Evolutionary conservation across 2,329 filamentous ascomycete genomes (phyloP).

Genomic region (Clarireedia homoeocarpa): DNA sequence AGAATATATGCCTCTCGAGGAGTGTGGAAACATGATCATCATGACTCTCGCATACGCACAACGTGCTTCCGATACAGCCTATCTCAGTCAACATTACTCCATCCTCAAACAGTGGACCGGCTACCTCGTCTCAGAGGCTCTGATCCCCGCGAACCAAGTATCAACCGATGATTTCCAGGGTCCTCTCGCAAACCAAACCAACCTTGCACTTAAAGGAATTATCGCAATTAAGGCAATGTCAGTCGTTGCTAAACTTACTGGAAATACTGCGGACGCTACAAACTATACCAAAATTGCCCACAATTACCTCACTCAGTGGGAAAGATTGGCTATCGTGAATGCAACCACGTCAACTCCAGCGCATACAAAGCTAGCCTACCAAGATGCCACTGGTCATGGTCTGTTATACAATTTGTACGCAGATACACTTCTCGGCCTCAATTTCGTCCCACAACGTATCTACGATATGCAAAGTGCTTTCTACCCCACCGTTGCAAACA

Average conservation of each 20-base stretch:
- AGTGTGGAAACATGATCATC: conserved; percentile 77
- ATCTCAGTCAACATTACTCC: conserved; percentile 58
- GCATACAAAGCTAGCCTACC: conserved; percentile 74
- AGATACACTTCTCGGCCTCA: conserved; percentile 70
- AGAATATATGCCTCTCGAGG: conserved; percentile 71
- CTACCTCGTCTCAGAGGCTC: conserved; percentile 65
- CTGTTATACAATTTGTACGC: conserved; percentile 75
- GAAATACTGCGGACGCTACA: conserved; percentile 47
- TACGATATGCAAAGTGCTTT: conserved; percentile 73
- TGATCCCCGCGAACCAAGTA: conserved; percentile 69
- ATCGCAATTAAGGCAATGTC: conserved; percentile 77
- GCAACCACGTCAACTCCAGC: conserved; percentile 41
- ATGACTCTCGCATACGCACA: conserved; percentile 69
- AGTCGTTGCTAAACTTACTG: conserved; percentile 55
- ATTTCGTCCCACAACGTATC: conserved; percentile 64
- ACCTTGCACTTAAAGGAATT: conserved; percentile 77
- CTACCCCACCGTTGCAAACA: conserved; percentile 64
- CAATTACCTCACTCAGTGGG: conserved; percentile 67
- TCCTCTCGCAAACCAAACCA: conserved; percentile 69
- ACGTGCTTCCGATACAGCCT: conserved; percentile 42
- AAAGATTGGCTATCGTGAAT: conserved; percentile 59
- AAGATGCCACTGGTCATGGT: conserved; percentile 44
- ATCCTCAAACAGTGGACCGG: conserved; percentile 73
- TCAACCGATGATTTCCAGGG: conserved; percentile 83
- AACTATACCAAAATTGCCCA: conserved; percentile 56